These are phyloP conservation scores for Colletotrichum orchidophilum DNA, from an alignment of 2,329 filamentous ascomycete species.

Conservation along the genomic window DNA sequence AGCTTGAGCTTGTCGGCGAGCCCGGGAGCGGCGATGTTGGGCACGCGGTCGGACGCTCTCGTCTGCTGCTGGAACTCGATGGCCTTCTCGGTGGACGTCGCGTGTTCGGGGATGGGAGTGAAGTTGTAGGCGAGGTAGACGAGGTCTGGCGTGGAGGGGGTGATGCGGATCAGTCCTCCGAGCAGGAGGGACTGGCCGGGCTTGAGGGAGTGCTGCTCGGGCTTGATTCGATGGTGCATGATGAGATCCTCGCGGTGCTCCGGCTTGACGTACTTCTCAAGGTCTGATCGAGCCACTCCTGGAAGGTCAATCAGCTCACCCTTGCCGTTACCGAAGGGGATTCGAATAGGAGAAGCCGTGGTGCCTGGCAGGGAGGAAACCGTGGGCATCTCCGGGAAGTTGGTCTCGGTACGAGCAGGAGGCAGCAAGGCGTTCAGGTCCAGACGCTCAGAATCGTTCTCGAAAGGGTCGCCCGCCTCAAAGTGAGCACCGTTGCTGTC, in stretches of 20 bases:
- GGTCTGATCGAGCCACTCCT: conserved; percentile 77
- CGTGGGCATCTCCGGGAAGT: conserved; percentile 85
- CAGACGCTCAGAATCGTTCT: conserved; percentile 40
- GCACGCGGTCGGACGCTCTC: conserved; percentile 64
- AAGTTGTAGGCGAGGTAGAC: conserved; percentile 88
- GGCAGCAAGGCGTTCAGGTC: conserved; percentile 73
- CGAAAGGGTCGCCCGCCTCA: conserved; percentile 8
- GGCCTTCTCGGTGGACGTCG: conserved; percentile 84
- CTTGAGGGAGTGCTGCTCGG: conserved; percentile 78
- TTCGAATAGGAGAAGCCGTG: conserved; percentile 92
- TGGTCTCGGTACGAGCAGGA: conserved; percentile 75
- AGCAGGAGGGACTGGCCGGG: conserved; percentile 83
- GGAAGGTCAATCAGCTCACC: conserved; percentile 95
- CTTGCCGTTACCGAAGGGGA: conserved; percentile 85
- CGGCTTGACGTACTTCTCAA: conserved; percentile 76
- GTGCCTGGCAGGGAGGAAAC: conserved; percentile 91
- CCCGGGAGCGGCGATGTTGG: conserved; percentile 70
- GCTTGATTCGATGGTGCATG: conserved; percentile 80
- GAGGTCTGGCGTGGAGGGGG: conserved; percentile 71
- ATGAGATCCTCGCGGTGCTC: conserved; percentile 74
- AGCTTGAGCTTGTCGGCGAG: conserved; percentile 67
- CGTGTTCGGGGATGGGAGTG: conserved; percentile 78
- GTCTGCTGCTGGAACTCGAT: conserved; percentile 74
- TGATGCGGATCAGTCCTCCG: conserved; percentile 88
- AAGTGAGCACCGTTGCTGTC: conserved; percentile 15